These are phyloP conservation scores for Kokia cookei DNA, from an alignment of 441 rosid species.

Conservation along the genomic window DNA sequence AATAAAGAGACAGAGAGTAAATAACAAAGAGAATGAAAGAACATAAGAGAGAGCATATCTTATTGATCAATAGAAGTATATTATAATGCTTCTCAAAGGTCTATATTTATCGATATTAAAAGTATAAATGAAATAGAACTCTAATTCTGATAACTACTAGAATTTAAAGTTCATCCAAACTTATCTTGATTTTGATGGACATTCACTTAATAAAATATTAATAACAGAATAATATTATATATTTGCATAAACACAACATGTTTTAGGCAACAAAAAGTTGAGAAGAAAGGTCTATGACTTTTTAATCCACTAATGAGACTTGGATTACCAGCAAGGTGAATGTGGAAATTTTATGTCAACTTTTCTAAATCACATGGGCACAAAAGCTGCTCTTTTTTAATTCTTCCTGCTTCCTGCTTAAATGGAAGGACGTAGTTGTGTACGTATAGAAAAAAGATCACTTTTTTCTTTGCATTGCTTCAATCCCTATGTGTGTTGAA, in stretches of 20 bases:
- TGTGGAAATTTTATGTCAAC: neutral
- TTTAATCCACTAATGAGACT: conserved; percentile 1
- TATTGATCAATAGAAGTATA: too few relatives aligned
- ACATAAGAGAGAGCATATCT: too few relatives aligned
- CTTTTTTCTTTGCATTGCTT: neutral
- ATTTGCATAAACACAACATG: neutral
- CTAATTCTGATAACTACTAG: too few relatives aligned
- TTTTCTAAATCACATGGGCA: conserved; percentile 7
- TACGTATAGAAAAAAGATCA: neutral
- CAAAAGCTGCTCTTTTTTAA: neutral
- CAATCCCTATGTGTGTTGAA: conserved; percentile 21
- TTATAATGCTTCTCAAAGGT: too few relatives aligned
- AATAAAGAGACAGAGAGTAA: too few relatives aligned
- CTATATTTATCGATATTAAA: too few relatives aligned
- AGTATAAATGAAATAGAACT: too few relatives aligned
- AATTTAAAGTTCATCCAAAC: too few relatives aligned
- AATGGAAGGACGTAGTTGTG: conserved; percentile 9
- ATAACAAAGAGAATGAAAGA: too few relatives aligned
- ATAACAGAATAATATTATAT: too few relatives aligned
- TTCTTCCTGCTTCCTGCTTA: neutral
- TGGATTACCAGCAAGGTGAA: neutral
- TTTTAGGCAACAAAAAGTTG: neutral
- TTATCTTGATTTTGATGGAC: too few relatives aligned
- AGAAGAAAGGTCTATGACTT: conserved; percentile 2
- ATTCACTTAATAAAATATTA: too few relatives aligned